Conservation (phyloP, 2,329 filamentous ascomycete species). For the Exutisphaerella laricina region DNA sequence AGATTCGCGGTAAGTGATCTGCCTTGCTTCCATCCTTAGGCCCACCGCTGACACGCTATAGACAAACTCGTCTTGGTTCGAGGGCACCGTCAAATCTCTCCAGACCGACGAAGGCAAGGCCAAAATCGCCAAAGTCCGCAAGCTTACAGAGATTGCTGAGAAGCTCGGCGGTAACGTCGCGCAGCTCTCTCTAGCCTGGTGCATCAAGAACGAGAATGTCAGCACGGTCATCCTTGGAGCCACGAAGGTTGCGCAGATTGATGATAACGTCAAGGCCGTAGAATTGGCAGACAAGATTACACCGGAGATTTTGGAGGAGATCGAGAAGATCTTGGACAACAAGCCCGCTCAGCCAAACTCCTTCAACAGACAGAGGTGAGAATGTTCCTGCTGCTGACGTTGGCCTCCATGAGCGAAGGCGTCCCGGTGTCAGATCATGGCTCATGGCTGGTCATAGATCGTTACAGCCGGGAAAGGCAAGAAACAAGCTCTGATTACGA, state of each 20-base stretch:
- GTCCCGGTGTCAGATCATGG: not conserved
- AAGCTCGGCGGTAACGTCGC: conserved; percentile 44
- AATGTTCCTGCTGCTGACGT: not conserved
- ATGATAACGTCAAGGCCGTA: conserved; percentile 46
- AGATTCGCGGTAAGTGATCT: too few relatives aligned
- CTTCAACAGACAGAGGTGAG: conserved; percentile 36
- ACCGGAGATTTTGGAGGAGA: conserved; percentile 38
- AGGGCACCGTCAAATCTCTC: conserved; percentile 49
- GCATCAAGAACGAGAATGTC: conserved; percentile 54
- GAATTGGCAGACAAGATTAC: conserved; percentile 38
- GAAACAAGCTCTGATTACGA: conserved; percentile 9
- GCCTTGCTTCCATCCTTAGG: too few relatives aligned
- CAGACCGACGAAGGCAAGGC: conserved; percentile 46
- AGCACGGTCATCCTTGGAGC: conserved; percentile 53
- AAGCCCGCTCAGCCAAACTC: conserved; percentile 31
- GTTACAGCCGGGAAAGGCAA: conserved; percentile 6
- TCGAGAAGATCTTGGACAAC: conserved; percentile 41
- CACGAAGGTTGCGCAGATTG: conserved; percentile 44
- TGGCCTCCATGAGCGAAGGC: not conserved
- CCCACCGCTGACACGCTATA: too few relatives aligned
- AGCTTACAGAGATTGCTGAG: conserved; percentile 47
- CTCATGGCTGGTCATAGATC: conserved; percentile 4
- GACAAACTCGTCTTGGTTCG: conserved; percentile 55
- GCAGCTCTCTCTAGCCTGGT: conserved; percentile 56
- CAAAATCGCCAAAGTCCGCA: conserved; percentile 55